Evolutionary conservation across 495 filamentous ascomycete genomes (phyloP).

Genomic region (Aspergillus kassunensis): DNA sequence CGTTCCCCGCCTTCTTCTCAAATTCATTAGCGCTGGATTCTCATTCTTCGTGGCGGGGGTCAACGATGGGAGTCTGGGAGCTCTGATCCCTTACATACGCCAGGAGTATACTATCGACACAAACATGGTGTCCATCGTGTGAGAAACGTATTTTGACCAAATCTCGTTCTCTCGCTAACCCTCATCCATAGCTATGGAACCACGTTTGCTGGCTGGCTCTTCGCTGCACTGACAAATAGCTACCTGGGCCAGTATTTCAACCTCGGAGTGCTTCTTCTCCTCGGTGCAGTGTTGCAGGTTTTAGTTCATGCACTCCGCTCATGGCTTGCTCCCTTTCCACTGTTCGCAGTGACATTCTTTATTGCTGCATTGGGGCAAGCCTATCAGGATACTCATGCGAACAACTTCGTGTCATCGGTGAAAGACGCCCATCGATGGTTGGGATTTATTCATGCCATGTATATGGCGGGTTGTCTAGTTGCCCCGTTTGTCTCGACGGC

Average conservation of each 20-base stretch:
- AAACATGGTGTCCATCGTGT: conserved; percentile 27
- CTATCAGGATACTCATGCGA: conserved; percentile 33
- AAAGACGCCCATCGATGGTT: conserved; percentile 28
- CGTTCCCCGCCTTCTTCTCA: not conserved
- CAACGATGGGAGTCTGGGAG: conserved; percentile 49
- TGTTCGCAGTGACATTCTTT: conserved; percentile 30
- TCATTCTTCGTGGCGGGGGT: conserved; percentile 30
- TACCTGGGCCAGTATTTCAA: conserved; percentile 24
- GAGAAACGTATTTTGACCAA: conserved; percentile 24
- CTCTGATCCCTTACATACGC: conserved; percentile 52
- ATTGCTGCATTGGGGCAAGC: conserved; percentile 31
- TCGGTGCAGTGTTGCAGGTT: conserved; percentile 26
- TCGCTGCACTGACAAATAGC: conserved; percentile 31
- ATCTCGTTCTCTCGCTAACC: conserved; percentile 2
- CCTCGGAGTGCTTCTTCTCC: conserved; percentile 22
- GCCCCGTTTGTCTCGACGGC: conserved; percentile 28
- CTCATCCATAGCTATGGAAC: conserved; percentile 21
- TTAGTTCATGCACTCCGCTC: conserved; percentile 25
- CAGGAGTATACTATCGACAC: conserved; percentile 22
- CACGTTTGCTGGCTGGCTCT: conserved; percentile 29
- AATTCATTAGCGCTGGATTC: conserved; percentile 2
- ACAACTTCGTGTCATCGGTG: conserved; percentile 27
- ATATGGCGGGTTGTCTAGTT: conserved; percentile 32
- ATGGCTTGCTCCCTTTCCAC: conserved; percentile 28
- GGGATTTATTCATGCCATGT: conserved; percentile 37